Conservation (phyloP, 2,329 filamentous ascomycete genomes). For the Colletotrichum higginsianum region DNA sequence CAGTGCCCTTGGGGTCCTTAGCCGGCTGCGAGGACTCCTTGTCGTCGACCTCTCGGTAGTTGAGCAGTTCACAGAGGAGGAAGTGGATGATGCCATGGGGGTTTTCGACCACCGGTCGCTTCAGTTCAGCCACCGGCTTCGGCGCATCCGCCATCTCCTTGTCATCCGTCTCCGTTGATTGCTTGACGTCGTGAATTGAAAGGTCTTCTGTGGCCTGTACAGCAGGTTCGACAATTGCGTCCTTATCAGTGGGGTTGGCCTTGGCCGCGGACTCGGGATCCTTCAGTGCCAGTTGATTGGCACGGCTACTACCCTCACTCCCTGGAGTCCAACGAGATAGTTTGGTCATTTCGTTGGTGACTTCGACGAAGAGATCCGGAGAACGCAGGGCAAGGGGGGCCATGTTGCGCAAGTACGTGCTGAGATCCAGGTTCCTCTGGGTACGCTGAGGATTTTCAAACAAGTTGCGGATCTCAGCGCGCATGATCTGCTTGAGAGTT, state of each 20-base stretch:
- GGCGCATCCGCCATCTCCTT: conserved; percentile 75
- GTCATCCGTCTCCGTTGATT: conserved; percentile 71
- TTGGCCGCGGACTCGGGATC: conserved; percentile 49
- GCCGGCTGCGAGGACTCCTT: conserved; percentile 70
- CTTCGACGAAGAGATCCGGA: conserved; percentile 88
- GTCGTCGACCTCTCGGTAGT: conserved; percentile 93
- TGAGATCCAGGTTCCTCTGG: conserved; percentile 76
- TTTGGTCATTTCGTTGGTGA: conserved; percentile 88
- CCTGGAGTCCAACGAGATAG: conserved; percentile 72
- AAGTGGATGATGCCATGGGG: conserved; percentile 97
- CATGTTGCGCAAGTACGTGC: conserved; percentile 81
- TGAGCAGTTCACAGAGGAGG: conserved; percentile 90
- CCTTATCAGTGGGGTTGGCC: conserved; percentile 33
- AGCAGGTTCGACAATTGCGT: conserved; percentile 56
- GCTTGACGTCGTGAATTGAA: conserved; percentile 69
- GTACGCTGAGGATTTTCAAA: conserved; percentile 73
- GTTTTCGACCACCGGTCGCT: conserved; percentile 89
- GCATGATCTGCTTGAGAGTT: conserved; percentile 92
- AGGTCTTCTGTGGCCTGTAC: conserved; percentile 63
- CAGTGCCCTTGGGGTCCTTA: conserved; percentile 59
- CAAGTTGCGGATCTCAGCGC: conserved; percentile 85
- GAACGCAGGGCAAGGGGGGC: conserved; percentile 85
- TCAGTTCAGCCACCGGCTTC: conserved; percentile 77
- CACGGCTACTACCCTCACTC: conserved; percentile 51
- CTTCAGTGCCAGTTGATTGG: conserved; percentile 60